Evolutionary conservation across 306 rosid genomes (phyloP), one percentile per base, ranked within the genome.

Genomic region (Hippophae rhamnoides): DNA sequence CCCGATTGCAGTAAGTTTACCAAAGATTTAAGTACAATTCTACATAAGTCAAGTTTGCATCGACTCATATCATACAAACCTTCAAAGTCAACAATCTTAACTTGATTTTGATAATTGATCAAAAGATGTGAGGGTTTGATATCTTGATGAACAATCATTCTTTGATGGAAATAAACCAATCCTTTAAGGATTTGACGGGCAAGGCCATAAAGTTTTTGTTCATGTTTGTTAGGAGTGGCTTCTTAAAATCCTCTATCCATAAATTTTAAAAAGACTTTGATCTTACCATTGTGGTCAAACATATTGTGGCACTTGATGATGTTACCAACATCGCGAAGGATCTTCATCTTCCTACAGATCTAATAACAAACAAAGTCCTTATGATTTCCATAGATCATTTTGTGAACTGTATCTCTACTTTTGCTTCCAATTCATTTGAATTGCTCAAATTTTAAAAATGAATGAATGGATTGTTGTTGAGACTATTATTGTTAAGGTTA

Each of bases 261-360:
- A 76, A 71, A 86, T 59, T 93, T 97, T 0, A 88, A 73, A 0
- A 93, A 88, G 8, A 93, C 95, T 70, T 93, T 86, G 84, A 93
- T 89, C 75, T 93, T 95, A 14, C 80, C 78, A 90, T 89, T 93
- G 84, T 84, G 90, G 44, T 93, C 99, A 72, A 82, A 93, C 99
- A 93, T 86, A 51, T 93, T 97, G 54, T 84, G 95, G 71, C 99
- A 93, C 89, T 74, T 84, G 46, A 93, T 97, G 23, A 93, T 94
- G 75, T 93, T 86, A 31, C 86, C 86, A 0, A 89, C 99, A 64
- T 82, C 99, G 0, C 99, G 75, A 13, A 93, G 88, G 89, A 93
- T 93, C 86, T 86, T 80, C 72, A 93, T 82, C 73, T 93, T 96
- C 10, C 95, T 76, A 67, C 82, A 77, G 90, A 93, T 88, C 95